Percentiles rank a stretch among this genome's conserved stretches.
These are phyloP conservation scores for Fulvia fulva DNA, from an alignment of 2,329 filamentous ascomycete species.

Conservation along the genomic window DNA sequence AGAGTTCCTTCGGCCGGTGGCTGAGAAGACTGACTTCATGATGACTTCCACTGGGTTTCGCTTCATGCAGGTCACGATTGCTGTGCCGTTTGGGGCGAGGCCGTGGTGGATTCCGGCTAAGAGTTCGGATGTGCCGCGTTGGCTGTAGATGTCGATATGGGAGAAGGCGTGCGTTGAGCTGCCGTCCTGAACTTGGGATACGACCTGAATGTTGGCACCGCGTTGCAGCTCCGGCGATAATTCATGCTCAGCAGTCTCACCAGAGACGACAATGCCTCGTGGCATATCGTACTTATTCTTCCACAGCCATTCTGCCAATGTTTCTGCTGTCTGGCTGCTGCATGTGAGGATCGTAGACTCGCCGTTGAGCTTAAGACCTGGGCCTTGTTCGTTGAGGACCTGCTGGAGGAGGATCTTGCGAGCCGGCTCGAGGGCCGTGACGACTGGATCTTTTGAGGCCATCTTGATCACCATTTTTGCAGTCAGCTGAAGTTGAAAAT, in stretches of 20 bases:
- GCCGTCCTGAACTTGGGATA: neutral
- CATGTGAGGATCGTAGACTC: neutral
- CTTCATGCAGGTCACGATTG: neutral
- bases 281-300: neutral
- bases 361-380: neutral
- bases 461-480: neutral
- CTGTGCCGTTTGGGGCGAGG: neutral
- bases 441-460: neutral
- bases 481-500: neutral
- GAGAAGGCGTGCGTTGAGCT: neutral
- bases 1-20: neutral
- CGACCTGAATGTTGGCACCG: neutral
- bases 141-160: neutral
- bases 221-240: neutral
- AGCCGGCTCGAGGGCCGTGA: neutral
- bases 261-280: conserved; percentile 1
- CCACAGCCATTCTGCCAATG: neutral
- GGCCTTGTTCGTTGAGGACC: neutral
- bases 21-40: neutral
- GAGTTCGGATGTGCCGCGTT: neutral
- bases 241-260: neutral
- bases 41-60: conserved; percentile 1
- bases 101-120: neutral
- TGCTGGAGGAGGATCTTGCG: conserved; percentile 1
- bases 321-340: neutral